phyloP scores from a whole-genome alignment of 2,329 filamentous ascomycete genomes.

The Nemania diffusa region DNA sequence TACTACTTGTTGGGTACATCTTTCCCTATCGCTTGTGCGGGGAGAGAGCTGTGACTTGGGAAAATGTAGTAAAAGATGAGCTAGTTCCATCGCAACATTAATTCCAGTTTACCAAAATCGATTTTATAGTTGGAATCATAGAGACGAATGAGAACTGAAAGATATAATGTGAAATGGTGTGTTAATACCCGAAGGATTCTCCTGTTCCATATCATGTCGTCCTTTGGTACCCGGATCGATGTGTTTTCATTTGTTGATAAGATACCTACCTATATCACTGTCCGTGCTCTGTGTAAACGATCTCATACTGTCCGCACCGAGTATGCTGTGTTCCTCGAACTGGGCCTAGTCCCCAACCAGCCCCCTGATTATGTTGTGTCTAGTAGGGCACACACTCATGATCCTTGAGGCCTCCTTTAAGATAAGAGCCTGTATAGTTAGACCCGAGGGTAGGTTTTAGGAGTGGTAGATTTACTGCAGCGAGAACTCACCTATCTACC shows the following conservation, averaged over 20 bases:
- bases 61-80: no score
- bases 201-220: neutral
- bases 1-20: no score
- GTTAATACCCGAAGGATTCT: neutral
- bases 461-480: neutral
- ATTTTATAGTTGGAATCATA: neutral
- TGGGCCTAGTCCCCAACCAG: neutral
- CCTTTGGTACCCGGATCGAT: neutral
- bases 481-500: neutral
- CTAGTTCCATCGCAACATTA: no score
- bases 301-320: neutral
- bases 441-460: neutral
- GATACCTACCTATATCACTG: neutral
- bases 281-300: neutral
- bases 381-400: neutral
- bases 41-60: no score
- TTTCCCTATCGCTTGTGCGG: no score
- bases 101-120: neutral
- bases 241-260: neutral
- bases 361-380: no score
- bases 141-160: neutral
- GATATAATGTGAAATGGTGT: neutral
- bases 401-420: neutral
- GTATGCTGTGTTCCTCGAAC: neutral
- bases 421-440: no score